phyloP scores from a whole-genome alignment of 2,329 filamentous ascomycete genomes.

The Ascochyta rabiei region DNA sequence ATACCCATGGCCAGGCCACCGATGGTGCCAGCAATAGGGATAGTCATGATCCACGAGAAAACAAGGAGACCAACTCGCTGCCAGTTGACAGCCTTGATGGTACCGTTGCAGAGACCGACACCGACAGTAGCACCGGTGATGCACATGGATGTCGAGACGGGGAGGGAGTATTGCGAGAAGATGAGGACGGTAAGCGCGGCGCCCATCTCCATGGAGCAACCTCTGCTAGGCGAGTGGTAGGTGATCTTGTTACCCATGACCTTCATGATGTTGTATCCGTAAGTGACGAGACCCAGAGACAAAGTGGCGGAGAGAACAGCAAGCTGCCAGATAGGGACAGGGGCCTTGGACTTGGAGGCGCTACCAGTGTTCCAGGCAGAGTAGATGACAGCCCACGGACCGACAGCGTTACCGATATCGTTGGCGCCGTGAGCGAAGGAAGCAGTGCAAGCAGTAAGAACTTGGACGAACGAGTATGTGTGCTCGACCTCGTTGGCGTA shows the following conservation, averaged over 20 bases:
- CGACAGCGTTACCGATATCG: slow-evolving; percentile 56
- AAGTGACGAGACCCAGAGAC: slow-evolving; percentile 70
- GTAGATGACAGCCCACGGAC: slow-evolving; percentile 48
- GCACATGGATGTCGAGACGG: slow-evolving; percentile 72
- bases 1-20: slow-evolving; percentile 56
- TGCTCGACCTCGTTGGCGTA: slow-evolving; percentile 48
- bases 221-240: slow-evolving; percentile 65
- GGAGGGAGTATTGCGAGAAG: slow-evolving; percentile 76
- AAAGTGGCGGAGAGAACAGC: slow-evolving; percentile 70
- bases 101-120: slow-evolving; percentile 78
- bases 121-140: slow-evolving; percentile 81
- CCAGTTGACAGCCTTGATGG: slow-evolving; percentile 73
- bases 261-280: slow-evolving; percentile 87
- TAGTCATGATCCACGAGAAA: slow-evolving; percentile 69
- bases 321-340: slow-evolving; percentile 77
- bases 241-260: slow-evolving; percentile 85
- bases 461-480: slow-evolving; percentile 57
- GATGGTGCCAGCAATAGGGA: slow-evolving; percentile 66
- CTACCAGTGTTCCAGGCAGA: slow-evolving; percentile 62
- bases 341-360: slow-evolving; percentile 65
- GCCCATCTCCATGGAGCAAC: slow-evolving; percentile 79
- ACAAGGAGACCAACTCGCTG: slow-evolving; percentile 71
- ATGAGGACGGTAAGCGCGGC: slow-evolving; percentile 77
- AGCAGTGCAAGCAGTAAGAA: slow-evolving; percentile 53
- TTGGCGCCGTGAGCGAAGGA: slow-evolving; percentile 71